Conservation (phyloP, 2,329 filamentous ascomycete species). For the Nemania diffusa region DNA sequence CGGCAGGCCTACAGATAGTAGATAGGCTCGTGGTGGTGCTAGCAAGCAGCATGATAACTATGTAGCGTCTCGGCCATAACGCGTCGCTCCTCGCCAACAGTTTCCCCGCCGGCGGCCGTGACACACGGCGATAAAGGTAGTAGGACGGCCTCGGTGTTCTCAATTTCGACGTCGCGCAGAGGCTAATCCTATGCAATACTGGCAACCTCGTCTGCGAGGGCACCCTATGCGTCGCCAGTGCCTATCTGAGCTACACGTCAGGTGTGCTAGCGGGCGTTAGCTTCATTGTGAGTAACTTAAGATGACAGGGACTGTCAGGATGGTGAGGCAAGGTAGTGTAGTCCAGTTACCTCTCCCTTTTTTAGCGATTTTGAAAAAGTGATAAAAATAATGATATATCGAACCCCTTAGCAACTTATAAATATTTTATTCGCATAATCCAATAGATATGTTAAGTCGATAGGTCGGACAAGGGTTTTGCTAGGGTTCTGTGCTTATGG, state of each 20-base stretch:
- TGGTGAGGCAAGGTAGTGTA: too few relatives aligned
- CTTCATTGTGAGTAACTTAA: slow-evolving; percentile 30
- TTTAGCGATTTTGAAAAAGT: too few relatives aligned
- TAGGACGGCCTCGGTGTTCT: slow-evolving; percentile 49
- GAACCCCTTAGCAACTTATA: background rate
- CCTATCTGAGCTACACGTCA: slow-evolving; percentile 21
- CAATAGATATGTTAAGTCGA: background rate
- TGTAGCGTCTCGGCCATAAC: slow-evolving; percentile 42
- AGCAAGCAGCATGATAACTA: slow-evolving; percentile 29
- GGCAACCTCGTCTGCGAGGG: slow-evolving; percentile 62
- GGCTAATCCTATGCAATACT: slow-evolving; percentile 58
- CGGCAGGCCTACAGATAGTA: slow-evolving; percentile 33
- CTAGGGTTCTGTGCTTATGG: background rate
- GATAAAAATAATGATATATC: too few relatives aligned
- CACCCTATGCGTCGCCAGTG: slow-evolving; percentile 40
- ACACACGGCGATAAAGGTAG: slow-evolving; percentile 48
- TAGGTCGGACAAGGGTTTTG: background rate
- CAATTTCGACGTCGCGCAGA: slow-evolving; percentile 43
- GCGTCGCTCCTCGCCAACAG: slow-evolving; percentile 47
- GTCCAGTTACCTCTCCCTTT: too few relatives aligned
- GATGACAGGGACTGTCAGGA: background rate
- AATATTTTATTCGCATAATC: background rate
- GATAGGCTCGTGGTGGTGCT: slow-evolving; percentile 41
- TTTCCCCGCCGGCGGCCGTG: slow-evolving; percentile 42
- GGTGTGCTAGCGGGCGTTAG: slow-evolving; percentile 8